phyloP scores from a whole-genome alignment of 805 yeast genomes.

The Lachancea waltii region DNA sequence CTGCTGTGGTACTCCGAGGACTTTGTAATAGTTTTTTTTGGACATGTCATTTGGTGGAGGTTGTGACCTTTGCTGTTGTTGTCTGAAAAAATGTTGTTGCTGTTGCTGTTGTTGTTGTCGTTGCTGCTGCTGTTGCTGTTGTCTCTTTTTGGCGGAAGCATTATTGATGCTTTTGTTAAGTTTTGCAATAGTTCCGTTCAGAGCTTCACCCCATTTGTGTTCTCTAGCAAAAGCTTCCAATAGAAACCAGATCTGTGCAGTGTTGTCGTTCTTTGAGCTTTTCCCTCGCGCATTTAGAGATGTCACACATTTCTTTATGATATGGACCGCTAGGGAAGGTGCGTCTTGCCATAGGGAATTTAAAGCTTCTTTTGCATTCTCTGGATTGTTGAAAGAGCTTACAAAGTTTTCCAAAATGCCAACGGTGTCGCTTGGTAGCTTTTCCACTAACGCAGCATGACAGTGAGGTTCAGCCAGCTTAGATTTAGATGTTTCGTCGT shows the following conservation, averaged over 20 bases:
- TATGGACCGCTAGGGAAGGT: constrained; percentile 26
- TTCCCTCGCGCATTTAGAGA: constrained; percentile 10
- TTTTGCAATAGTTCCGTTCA: constrained; percentile 14
- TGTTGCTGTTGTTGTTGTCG: constrained; percentile 36
- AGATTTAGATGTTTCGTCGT: constrained; percentile 8
- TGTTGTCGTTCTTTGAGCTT: constrained; percentile 12
- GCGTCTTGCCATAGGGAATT: constrained; percentile 23
- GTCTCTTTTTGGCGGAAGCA: constrained; percentile 39
- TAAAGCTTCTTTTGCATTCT: constrained; percentile 12
- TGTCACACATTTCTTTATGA: constrained; percentile 15
- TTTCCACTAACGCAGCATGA: constrained; percentile 16
- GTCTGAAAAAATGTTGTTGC: constrained; percentile 32
- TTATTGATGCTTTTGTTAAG: constrained; percentile 33
- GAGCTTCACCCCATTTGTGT: constrained; percentile 15
- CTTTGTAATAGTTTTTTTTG: constrained; percentile 70
- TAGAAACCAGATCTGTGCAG: constrained; percentile 6
- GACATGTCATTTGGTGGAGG: constrained; percentile 21
- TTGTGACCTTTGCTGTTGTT: constrained; percentile 27
- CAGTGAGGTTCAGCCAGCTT: constrained; percentile 16
- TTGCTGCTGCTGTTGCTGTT: constrained; percentile 40
- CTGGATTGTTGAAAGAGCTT: constrained; percentile 10
- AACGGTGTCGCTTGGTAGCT: too few relatives aligned
- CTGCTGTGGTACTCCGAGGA: constrained; percentile 56
- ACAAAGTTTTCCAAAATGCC: constrained; percentile 15
- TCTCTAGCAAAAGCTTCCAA: constrained; percentile 22